Evolutionary conservation across 1,139 yeast genomes (phyloP), one percentile per base, ranked within the genome.

Genomic region (Candida gigantensis): DNA sequence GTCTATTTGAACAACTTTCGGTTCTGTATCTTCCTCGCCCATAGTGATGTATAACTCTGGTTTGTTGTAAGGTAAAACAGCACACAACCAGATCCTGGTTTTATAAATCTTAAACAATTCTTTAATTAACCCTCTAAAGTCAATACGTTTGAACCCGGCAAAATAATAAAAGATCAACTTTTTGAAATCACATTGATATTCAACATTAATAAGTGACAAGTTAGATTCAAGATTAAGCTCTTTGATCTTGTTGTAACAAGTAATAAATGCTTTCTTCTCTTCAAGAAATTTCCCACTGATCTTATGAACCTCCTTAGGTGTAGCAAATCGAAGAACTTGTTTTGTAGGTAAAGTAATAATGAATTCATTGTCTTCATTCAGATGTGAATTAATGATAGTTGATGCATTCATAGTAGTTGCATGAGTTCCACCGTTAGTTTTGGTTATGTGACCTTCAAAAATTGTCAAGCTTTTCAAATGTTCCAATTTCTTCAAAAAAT

Each of bases 21-120:
- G 41, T 10, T 30, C 34, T 6, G 28, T 34, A 13, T 37, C 40
- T 7, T 27, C 32, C n/a, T 28, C 38, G 26, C 21, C 43, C 43
- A 36, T 34, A 13, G 50, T 50, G 21, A 51, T 55, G 36, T 60
- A 64, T 32, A 63, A 50, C 30, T 58, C 56, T 4, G 72, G 66
- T 41, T 57, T 59, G 44, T 65, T 66, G 40, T 54, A 55, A 1
- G 73, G 73, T 32, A 68, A 58, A 4, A 90, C 87, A 3, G 97
- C 95, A 66, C 97, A 90, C 72, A 90, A 77, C 98, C 98, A 94
- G 51, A 92, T 92, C 55, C 98, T 77, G 1, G 97, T 92, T 65
- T 92, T 92, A 73, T 89, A 92, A 43, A 88, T 84, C 53, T 92
- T 83, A 69, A 92, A 92, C 45, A 92, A 68, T 53, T 92, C 97